Conservation (phyloP, 1,284 basidiomycete species). For the Leccinum griseonigrum region DNA sequence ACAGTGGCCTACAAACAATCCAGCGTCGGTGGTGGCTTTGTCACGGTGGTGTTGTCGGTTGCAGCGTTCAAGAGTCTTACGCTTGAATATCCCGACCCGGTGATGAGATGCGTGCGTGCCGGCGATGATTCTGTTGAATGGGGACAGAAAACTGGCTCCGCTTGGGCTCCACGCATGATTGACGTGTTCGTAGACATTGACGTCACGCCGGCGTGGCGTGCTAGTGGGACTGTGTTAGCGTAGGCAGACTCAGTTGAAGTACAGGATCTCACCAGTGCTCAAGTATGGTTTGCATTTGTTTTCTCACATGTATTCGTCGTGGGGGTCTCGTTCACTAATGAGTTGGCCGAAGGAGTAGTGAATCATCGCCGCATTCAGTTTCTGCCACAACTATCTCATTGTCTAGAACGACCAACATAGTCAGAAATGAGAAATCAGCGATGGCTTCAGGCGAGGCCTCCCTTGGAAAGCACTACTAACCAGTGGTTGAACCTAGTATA, state of each 20-base stretch:
- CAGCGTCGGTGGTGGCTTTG: no score
- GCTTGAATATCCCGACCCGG: no score
- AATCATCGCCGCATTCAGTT: background rate
- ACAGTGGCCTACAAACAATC: no score
- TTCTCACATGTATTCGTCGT: conserved; percentile 40
- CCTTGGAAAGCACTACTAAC: background rate
- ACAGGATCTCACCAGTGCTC: conserved; percentile 56
- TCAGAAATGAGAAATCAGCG: background rate
- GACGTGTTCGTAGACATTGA: no score
- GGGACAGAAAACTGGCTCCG: no score
- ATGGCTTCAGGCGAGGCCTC: background rate
- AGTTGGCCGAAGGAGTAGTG: conserved; percentile 20
- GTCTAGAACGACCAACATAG: background rate
- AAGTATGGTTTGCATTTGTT: conserved; percentile 63
- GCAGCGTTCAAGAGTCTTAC: no score
- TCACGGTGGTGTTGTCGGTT: no score
- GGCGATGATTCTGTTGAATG: no score
- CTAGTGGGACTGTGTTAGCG: conserved; percentile 53
- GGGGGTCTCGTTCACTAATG: conserved; percentile 46
- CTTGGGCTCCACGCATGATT: no score
- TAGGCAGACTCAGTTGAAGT: conserved; percentile 70
- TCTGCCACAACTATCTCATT: background rate
- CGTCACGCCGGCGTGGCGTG: no score
- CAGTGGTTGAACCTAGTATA: background rate
- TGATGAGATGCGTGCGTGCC: no score